Base-by-base conservation (phyloP, 805 yeast species). In the Myxozyma geophila region DNA sequence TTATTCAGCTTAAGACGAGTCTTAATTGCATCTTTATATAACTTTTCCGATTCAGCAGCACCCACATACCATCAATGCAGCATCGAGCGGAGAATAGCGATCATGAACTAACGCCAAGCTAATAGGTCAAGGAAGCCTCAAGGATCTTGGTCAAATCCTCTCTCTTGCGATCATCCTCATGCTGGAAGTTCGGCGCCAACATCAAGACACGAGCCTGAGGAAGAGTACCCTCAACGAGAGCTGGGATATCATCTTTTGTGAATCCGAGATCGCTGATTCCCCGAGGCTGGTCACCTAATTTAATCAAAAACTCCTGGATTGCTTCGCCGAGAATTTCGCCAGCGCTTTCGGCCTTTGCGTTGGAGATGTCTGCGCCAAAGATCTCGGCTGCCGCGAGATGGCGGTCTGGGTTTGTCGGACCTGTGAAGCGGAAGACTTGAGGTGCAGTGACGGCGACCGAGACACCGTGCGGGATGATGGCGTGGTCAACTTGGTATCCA, bases 371-470 rank as follows among this genome's bases (percentile, higher is more conserved):
- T 12, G 69, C 78, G 10, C 80, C 80, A 54, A 77, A 75, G 9
- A 74, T 67, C 43, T 69, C 71, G 19, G 80, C 80, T 2, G 75
- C 75, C 60, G 75, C 70, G 37, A 77, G 67, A 62, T 77, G 80
- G 10, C 80, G 73, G 40, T 75, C 76, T 5, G 79, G 80, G 64
- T 75, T 76, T 10, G 78, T 71, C n/a, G 80, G 68, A 1, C 76
- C 80, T 12, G 79, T 75, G 68, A 73, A 77, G 52, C 70, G 67
- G 72, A 77, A 77, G 17, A 79, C 82, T 37, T 79, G 77, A 4
- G 82, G 82, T n/a, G 81, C 74, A 8, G 81, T 75, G 8, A 79
- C 80, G 15, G 82, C 82, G 19, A 79, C 81, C 50, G 77, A 73
- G 39, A 79, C 81, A 40, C 82, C 82, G 61, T 79, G 82, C 12